Percentiles rank a stretch among this genome's conserved stretches.
Evolutionary conservation across 345 rosid species (phyloP).

Genomic region (Euphorbia lathyris): DNA sequence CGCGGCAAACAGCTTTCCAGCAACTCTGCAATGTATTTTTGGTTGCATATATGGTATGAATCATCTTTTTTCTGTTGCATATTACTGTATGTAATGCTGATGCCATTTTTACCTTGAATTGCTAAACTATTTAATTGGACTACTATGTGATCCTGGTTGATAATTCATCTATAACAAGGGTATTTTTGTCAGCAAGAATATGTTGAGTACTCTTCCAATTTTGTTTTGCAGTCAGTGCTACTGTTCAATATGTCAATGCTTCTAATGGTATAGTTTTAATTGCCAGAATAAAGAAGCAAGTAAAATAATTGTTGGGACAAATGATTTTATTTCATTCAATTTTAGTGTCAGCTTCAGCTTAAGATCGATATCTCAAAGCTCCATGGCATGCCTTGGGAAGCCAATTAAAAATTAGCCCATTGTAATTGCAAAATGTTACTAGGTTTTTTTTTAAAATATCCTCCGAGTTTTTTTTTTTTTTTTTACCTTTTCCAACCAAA

Average conservation of each 20-base stretch:
- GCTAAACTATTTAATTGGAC: background rate
- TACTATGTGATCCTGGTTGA: background rate
- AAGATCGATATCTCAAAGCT: background rate
- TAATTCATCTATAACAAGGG: background rate
- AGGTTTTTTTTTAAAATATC: too few relatives aligned
- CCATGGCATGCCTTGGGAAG: background rate
- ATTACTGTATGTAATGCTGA: background rate
- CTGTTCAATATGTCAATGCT: background rate
- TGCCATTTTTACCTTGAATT: background rate
- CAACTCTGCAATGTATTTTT: constrained; percentile 92
- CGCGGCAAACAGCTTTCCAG: constrained; percentile 91
- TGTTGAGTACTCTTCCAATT: background rate
- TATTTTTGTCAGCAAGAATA: background rate
- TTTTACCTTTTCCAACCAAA: background rate
- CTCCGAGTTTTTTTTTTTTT: too few relatives aligned
- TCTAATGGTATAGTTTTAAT: background rate
- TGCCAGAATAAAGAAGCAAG: background rate
- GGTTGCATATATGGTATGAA: constrained; percentile 83
- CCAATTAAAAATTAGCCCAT: background rate
- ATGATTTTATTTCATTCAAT: background rate
- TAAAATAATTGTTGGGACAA: background rate
- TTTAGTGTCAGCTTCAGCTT: background rate
- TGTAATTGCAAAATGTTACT: background rate
- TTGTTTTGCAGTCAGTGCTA: background rate
- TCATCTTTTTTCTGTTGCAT: background rate